phyloP scores from a whole-genome alignment of 2,329 filamentous ascomycete genomes.

The Pestalotiopsis sp. region DNA sequence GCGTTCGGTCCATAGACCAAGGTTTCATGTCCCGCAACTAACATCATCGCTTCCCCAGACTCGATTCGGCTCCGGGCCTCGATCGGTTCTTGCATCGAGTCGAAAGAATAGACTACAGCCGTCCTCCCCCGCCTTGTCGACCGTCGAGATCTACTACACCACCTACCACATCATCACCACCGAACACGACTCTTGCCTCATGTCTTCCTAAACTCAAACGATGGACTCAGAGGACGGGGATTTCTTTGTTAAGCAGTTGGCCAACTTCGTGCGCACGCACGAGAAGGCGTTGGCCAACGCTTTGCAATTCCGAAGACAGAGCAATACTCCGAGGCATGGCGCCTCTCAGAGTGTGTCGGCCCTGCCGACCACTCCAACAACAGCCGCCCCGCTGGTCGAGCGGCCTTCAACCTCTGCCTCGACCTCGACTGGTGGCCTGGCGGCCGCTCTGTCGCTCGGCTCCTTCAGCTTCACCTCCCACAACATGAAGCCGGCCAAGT shows the following conservation, averaged over 20 bases:
- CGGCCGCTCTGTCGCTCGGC: constrained; percentile 83
- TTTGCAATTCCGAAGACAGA: constrained; percentile 78
- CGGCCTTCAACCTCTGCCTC: constrained; percentile 67
- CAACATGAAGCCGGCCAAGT: constrained; percentile 82
- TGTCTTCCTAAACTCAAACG: constrained; percentile 51
- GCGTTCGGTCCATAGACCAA: background rate
- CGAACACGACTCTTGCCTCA: constrained; percentile 28
- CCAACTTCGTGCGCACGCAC: constrained; percentile 93
- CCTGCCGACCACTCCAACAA: constrained; percentile 51
- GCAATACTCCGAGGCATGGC: constrained; percentile 63
- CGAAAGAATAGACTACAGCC: constrained; percentile 4
- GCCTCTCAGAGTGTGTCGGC: constrained; percentile 65
- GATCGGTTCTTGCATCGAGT: background rate
- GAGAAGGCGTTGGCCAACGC: constrained; percentile 97
- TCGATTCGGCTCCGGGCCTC: background rate
- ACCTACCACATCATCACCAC: background rate
- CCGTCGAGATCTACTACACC: background rate
- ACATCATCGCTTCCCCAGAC: constrained; percentile 5
- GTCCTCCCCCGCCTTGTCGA: background rate
- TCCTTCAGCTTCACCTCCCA: constrained; percentile 83
- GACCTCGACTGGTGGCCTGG: constrained; percentile 68
- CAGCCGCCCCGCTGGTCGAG: constrained; percentile 53
- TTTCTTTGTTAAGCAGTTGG: constrained; percentile 92
- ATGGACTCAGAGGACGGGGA: constrained; percentile 92
- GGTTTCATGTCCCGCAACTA: background rate